Evolutionary conservation across 768 basidiomycete species (phyloP).

Genomic region (Suillus tomentosus): DNA sequence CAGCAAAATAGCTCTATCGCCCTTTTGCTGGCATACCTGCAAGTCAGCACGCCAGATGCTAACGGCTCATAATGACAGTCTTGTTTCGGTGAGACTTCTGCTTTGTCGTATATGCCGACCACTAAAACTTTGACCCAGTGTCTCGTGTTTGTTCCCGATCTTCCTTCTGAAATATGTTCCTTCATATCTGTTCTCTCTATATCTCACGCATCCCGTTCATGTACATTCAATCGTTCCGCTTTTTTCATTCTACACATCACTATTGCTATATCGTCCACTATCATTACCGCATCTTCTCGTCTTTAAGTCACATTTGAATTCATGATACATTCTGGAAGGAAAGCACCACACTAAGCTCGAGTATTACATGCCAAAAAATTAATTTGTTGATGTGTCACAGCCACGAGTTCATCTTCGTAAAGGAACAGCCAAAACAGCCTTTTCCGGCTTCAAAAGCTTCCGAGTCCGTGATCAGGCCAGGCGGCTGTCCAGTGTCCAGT

Average conservation of each 20-base stretch:
- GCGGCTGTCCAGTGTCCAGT: slow-evolving; percentile 23
- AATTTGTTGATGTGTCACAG: background rate
- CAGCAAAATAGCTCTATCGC: slow-evolving; percentile 89
- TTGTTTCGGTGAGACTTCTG: slow-evolving; percentile 25
- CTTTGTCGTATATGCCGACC: background rate
- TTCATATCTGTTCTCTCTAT: slow-evolving; percentile 14
- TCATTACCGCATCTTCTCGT: slow-evolving; percentile 26
- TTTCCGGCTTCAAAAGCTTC: slow-evolving; percentile 2
- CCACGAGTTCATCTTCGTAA: background rate
- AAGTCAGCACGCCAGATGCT: slow-evolving; percentile 49
- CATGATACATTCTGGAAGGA: slow-evolving; percentile 18
- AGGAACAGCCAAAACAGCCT: background rate
- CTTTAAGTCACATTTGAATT: slow-evolving; percentile 19
- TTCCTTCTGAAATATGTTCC: slow-evolving; percentile 23
- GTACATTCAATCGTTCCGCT: slow-evolving; percentile 31
- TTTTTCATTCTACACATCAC: slow-evolving; percentile 24
- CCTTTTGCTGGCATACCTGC: slow-evolving; percentile 65
- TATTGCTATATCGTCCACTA: slow-evolving; percentile 28
- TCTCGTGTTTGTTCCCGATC: slow-evolving; percentile 30
- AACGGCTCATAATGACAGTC: slow-evolving; percentile 26
- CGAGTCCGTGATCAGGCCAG: background rate
- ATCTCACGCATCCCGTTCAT: slow-evolving; percentile 25
- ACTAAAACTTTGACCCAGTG: slow-evolving; percentile 18
- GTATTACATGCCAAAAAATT: background rate
- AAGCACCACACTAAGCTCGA: background rate